Conservation (phyloP, 257 asterid species). For the Cinchona pubescens region DNA sequence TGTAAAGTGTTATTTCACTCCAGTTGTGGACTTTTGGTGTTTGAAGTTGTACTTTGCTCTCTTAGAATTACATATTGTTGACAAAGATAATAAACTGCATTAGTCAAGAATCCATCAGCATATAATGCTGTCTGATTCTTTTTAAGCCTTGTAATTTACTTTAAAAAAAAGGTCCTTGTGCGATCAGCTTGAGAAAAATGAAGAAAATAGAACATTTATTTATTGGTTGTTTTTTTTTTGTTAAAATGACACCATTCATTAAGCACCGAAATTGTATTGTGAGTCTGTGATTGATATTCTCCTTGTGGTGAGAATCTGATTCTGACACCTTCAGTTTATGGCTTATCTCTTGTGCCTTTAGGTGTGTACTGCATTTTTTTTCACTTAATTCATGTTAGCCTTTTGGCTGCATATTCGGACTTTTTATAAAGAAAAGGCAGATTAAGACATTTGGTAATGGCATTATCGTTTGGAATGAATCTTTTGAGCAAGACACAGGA, state of each 20-base stretch:
- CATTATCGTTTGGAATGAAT: not conserved
- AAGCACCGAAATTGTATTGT: not conserved
- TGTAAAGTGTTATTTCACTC: not conserved
- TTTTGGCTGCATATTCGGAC: not conserved
- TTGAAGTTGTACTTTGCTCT: not conserved
- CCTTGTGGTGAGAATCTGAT: constrained; percentile 1
- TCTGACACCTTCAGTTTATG: not conserved
- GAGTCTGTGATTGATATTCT: not conserved
- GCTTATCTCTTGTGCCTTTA: not conserved
- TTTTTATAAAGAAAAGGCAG: not conserved
- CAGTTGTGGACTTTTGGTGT: not conserved
- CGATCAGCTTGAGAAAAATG: not conserved
- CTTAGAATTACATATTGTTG: not conserved
- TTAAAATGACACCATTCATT: not conserved
- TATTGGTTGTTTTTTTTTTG: not conserved
- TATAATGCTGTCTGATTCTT: not conserved
- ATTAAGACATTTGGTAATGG: not conserved
- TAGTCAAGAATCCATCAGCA: not conserved
- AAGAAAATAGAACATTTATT: not conserved
- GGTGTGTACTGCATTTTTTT: not conserved
- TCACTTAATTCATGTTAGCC: not conserved
- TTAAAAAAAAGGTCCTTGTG: not conserved
- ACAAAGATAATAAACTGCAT: not conserved
- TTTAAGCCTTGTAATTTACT: not conserved
- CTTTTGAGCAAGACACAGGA: constrained; percentile 7